Evolutionary conservation across 306 rosid genomes (phyloP).

Genomic region (Lithocarpus polystachyus): DNA sequence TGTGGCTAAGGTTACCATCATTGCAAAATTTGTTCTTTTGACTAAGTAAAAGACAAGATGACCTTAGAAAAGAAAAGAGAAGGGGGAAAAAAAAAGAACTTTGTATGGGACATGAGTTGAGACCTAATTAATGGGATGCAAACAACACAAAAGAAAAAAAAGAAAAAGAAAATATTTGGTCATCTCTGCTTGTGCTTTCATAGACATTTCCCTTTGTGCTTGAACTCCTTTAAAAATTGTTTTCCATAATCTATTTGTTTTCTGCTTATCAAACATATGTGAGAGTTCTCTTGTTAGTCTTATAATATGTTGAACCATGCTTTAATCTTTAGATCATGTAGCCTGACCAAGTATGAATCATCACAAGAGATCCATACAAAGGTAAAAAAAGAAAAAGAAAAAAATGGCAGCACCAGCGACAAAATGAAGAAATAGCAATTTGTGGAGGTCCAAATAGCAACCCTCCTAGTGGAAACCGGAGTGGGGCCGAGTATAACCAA

Average conservation of each 20-base stretch:
- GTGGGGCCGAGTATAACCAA: conserved; percentile 38
- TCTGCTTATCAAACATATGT: background rate
- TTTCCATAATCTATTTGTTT: background rate
- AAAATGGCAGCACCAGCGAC: conserved; percentile 61
- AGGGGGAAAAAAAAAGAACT: too few species aligned
- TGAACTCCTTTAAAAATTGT: background rate
- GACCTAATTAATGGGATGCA: too few species aligned
- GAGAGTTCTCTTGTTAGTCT: background rate
- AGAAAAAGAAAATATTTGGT: background rate
- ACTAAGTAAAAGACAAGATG: too few species aligned
- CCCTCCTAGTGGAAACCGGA: conserved; percentile 43
- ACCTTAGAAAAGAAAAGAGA: too few species aligned
- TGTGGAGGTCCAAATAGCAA: conserved; percentile 53
- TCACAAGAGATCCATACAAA: conserved; percentile 71
- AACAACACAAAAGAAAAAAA: too few species aligned
- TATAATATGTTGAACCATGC: background rate
- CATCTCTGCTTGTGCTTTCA: background rate
- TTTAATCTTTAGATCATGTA: conserved; percentile 18
- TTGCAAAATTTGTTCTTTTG: too few species aligned
- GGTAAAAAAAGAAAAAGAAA: background rate
- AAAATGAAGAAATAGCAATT: conserved; percentile 52
- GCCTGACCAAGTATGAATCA: conserved; percentile 68
- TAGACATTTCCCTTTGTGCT: background rate
- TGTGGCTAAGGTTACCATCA: too few species aligned
- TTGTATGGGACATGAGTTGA: too few species aligned